A percentile compares a stretch with the other conserved stretches of the same genome.
Evolutionary conservation across 176 grass and related monocot genomes (phyloP).

Genomic region (Carex scoparia): DNA sequence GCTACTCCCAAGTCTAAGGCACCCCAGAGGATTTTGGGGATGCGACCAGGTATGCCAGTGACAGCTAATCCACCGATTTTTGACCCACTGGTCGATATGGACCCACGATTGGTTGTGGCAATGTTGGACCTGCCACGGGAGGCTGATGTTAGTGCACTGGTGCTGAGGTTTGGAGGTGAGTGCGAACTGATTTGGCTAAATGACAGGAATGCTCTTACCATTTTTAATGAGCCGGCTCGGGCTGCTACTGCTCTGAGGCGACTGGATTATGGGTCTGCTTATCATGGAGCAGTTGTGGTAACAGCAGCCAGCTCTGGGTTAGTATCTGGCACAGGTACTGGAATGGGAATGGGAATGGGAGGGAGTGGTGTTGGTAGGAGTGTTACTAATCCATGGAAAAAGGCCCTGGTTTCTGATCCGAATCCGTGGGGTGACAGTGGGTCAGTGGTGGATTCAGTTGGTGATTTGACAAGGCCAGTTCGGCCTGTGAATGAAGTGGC

Average conservation of each 20-base stretch:
- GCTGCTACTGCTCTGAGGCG: constrained; percentile 79
- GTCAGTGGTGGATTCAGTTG: constrained; percentile 24
- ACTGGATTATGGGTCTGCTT: constrained; percentile 81
- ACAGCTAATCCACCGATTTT: constrained; percentile 46
- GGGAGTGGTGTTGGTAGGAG: constrained; percentile 34
- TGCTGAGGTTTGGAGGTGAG: constrained; percentile 89
- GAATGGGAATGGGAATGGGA: constrained; percentile 34
- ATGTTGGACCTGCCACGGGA: constrained; percentile 86
- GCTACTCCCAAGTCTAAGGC: constrained; percentile 72
- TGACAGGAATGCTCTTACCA: constrained; percentile 75
- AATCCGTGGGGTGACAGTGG: constrained; percentile 45
- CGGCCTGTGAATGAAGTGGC: constrained; percentile 24
- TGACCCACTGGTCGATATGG: constrained; percentile 81
- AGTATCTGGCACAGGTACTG: constrained; percentile 25
- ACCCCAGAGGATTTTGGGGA: constrained; percentile 66
- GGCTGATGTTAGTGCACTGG: constrained; percentile 84
- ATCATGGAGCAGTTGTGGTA: constrained; percentile 61
- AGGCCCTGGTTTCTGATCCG: constrained; percentile 38
- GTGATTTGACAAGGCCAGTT: constrained; percentile 33
- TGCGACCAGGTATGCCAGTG: constrained; percentile 46
- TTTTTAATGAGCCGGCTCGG: constrained; percentile 76
- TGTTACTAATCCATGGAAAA: constrained; percentile 69
- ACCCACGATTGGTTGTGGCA: constrained; percentile 76
- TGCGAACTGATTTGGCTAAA: constrained; percentile 96
- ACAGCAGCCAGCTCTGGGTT: constrained; percentile 31